Base-by-base conservation (phyloP, 176 grass and related monocot genomes). In the Puya raimondii region DNA sequence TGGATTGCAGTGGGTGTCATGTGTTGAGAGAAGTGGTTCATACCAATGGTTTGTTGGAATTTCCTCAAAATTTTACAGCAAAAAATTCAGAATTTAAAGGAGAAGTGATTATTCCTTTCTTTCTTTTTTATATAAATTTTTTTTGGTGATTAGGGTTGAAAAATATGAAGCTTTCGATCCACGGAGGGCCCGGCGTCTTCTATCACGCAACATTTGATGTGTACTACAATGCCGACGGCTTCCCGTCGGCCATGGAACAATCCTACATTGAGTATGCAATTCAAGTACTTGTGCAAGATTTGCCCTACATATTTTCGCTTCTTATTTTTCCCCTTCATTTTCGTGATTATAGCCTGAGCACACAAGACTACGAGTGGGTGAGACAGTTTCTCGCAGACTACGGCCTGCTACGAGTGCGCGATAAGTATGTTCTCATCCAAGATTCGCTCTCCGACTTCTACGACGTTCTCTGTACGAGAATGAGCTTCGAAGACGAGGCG, bases 11-110 rank as follows among this genome's bases (percentile, higher is more conserved):
- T 1, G 68, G 66, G 12, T 91, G 84, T 76, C 79, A 84, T 16
- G 6, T 87, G 12, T 70, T 91, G 27, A 75, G 88, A 71, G 81
- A 84, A 81, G 65, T 91, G 18, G 3, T 82, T 64, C 88, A 91
- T 15, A 71, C 68, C 5, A 81, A 91, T 42, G 88, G 88, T 91
- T 52, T 51, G 16, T 68, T 65, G 54, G 52, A 59, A 1, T n/a
- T 59, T 17, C 16, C 2, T 18, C 16, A 8, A 17, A 59, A 59
- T 59, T 59, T 59, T 21, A 1, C 54, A n/a, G 6, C 4, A 17
- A 58, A 18, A 59, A 59, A 8, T 9, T 8, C 16, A 18, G 20
- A 59, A 59, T 9, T 7, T 42, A 42, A 42, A 42, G 25, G 25
- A 26, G 33, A 42, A 42, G 33, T 42, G 4, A 42, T 6, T 5